These are phyloP conservation scores for Euclidium syriacum DNA, from an alignment of 345 rosid species.

Conservation along the genomic window DNA sequence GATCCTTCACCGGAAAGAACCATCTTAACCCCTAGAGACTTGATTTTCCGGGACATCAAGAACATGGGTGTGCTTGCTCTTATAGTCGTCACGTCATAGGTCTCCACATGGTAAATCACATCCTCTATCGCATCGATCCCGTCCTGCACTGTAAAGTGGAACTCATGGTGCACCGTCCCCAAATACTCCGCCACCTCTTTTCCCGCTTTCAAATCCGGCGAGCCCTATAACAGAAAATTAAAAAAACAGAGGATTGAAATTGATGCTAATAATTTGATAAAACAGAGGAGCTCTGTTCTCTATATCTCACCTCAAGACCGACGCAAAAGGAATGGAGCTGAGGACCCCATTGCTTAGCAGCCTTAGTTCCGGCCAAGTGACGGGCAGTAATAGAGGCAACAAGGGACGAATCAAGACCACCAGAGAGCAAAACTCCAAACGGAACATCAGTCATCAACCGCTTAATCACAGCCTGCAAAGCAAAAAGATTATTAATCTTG, in stretches of 20 bases:
- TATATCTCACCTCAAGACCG: constrained; percentile 66
- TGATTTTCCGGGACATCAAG: constrained; percentile 84
- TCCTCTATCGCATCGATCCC: constrained; percentile 96
- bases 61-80: constrained; percentile 97
- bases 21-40: constrained; percentile 94
- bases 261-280: neutral
- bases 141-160: constrained; percentile 89
- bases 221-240: constrained; percentile 39
- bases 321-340: constrained; percentile 91
- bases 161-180: constrained; percentile 89
- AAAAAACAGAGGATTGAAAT: neutral
- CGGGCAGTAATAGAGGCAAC: constrained; percentile 86
- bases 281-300: constrained; percentile 14
- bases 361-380: constrained; percentile 64
- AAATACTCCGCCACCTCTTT: constrained; percentile 85
- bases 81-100: constrained; percentile 83
- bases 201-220: constrained; percentile 85
- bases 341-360: constrained; percentile 76
- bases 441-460: constrained; percentile 96
- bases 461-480: constrained; percentile 74
- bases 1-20: constrained; percentile 97
- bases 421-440: constrained; percentile 86
- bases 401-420: constrained; percentile 90
- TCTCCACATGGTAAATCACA: constrained; percentile 84
- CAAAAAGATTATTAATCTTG: neutral